phyloP scores from a whole-genome alignment of 768 basidiomycete species.

The Dendrothele bispora region DNA sequence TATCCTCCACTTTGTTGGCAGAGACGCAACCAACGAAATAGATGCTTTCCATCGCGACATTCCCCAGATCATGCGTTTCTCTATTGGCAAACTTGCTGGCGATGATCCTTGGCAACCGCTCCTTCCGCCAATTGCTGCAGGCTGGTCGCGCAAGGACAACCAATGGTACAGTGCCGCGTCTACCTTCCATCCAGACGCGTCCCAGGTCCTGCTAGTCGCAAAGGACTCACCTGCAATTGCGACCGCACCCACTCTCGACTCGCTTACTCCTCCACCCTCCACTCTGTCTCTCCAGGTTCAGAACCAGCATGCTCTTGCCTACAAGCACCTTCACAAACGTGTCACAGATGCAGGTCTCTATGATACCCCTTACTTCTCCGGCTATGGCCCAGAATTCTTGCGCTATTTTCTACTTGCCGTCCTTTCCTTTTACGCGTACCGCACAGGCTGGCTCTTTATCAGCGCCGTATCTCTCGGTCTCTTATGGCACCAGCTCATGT shows the following conservation, averaged over 20 bases:
- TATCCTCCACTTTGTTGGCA: slow-evolving; percentile 91
- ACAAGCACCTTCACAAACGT: slow-evolving; percentile 74
- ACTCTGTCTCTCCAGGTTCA: slow-evolving; percentile 57
- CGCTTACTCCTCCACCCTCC: slow-evolving; percentile 55
- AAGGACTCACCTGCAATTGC: slow-evolving; percentile 24
- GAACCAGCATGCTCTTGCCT: slow-evolving; percentile 71
- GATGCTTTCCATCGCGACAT: slow-evolving; percentile 84
- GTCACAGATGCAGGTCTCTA: slow-evolving; percentile 83
- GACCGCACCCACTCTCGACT: slow-evolving; percentile 38
- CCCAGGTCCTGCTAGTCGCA: slow-evolving; percentile 66
- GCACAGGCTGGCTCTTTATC: slow-evolving; percentile 59
- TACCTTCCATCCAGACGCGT: slow-evolving; percentile 35
- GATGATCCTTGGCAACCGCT: slow-evolving; percentile 70
- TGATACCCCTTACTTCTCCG: slow-evolving; percentile 75
- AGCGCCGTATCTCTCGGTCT: slow-evolving; percentile 85
- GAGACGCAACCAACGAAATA: slow-evolving; percentile 94
- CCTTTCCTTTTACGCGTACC: slow-evolving; percentile 62
- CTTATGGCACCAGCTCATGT: slow-evolving; percentile 94
- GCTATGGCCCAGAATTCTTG: slow-evolving; percentile 87
- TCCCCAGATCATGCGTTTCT: slow-evolving; percentile 61
- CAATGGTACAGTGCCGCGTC: slow-evolving; percentile 68
- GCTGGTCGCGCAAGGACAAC: slow-evolving; percentile 68
- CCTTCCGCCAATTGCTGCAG: slow-evolving; percentile 82
- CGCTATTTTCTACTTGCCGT: slow-evolving; percentile 71
- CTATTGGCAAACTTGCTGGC: slow-evolving; percentile 69